Evolutionary conservation across 306 rosid species (phyloP).

Genomic region (Senna tora): DNA sequence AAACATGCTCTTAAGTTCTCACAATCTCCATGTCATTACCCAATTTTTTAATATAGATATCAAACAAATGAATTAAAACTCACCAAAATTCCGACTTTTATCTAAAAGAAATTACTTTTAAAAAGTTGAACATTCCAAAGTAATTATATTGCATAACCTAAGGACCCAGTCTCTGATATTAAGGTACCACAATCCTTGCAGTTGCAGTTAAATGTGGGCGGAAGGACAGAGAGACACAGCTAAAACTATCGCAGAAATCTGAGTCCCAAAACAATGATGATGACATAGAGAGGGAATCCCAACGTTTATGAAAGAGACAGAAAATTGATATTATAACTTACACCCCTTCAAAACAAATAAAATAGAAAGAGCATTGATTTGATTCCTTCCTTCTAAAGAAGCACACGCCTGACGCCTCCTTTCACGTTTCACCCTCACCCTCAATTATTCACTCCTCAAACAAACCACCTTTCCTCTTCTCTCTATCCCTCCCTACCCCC

Average conservation of each 20-base stretch:
- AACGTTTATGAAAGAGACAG: neutral
- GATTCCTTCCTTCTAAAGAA: neutral
- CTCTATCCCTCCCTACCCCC: neutral
- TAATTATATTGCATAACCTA: no score
- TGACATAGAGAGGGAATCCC: conserved; percentile 1
- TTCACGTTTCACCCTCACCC: no score
- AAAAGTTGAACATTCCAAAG: no score
- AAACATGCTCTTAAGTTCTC: no score
- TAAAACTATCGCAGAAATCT: neutral
- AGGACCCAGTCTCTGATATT: neutral
- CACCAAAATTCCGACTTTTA: no score
- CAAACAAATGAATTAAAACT: no score
- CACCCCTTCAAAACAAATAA: no score
- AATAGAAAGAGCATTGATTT: no score
- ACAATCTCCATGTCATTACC: no score
- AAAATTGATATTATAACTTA: neutral
- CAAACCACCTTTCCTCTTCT: neutral
- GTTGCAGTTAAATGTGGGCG: neutral
- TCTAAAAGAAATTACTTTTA: no score
- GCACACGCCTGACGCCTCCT: neutral
- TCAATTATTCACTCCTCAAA: neutral
- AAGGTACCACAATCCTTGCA: neutral
- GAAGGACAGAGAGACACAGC: neutral
- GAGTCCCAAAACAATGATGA: neutral
- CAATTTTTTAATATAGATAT: no score